Evolutionary conservation across 805 yeast species (phyloP).

Genomic region (Cyberlindnera meyerae): DNA sequence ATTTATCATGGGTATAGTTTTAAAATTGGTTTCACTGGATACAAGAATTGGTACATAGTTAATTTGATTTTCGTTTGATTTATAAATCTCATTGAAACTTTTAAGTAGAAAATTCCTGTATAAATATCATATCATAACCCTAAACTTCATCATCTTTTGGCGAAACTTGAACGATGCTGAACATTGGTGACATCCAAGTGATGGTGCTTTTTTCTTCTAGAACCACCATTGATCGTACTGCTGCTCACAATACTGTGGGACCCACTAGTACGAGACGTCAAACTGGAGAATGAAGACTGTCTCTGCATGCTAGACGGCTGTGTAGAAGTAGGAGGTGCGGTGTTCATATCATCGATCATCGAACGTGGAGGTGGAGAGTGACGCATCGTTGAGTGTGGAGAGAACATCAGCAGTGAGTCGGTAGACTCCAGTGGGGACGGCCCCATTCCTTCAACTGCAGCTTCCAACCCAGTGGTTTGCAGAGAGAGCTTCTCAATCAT

Average conservation of each 20-base stretch:
- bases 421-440: slow-evolving; percentile 3
- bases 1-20: too few species aligned
- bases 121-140: too few species aligned
- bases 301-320: slow-evolving; percentile 4
- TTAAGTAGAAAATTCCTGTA: too few species aligned
- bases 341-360: slow-evolving; percentile 5
- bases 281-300: slow-evolving; percentile 17
- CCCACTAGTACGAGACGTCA: slow-evolving; percentile 14
- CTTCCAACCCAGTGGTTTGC: too few species aligned
- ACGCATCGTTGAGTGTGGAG: slow-evolving; percentile 1
- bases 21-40: too few species aligned
- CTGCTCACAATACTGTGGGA: slow-evolving; percentile 5
- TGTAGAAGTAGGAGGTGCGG: slow-evolving; percentile 1
- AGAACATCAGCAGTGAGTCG: slow-evolving; percentile 7
- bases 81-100: too few species aligned
- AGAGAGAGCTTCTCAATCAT: not conserved
- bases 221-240: slow-evolving; percentile 6
- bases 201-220: slow-evolving; percentile 20
- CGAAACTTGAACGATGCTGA: slow-evolving; percentile 10
- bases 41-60: too few species aligned
- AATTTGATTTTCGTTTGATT: too few species aligned
- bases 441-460: too few species aligned
- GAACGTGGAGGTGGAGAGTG: slow-evolving; percentile 8
- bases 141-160: slow-evolving; percentile 1
- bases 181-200: slow-evolving; percentile 21